Evolutionary conservation across 805 yeast species (phyloP).

Genomic region (Teunomyces panamensis): DNA sequence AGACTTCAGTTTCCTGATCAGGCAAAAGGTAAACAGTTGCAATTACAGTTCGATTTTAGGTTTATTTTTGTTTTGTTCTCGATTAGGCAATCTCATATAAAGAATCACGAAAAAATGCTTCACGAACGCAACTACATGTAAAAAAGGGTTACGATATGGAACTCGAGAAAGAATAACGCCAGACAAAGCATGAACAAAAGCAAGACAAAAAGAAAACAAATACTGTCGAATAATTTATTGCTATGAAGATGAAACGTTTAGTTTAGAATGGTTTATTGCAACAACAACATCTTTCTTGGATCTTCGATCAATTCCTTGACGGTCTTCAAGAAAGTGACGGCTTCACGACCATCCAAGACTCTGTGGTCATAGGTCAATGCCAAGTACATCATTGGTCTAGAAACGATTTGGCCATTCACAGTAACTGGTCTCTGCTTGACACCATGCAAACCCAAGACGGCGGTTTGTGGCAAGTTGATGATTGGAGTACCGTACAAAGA

Average conservation of each 20-base stretch:
- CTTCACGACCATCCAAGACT: constrained; percentile 97
- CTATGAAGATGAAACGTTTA: not conserved
- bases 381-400: constrained; percentile 99
- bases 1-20: constrained; percentile 14
- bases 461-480: constrained; percentile 97
- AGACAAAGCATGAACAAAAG: not conserved
- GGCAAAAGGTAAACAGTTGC: constrained; percentile 23
- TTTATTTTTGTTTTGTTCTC: constrained; percentile 1
- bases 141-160: too few species aligned
- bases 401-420: constrained; percentile 90
- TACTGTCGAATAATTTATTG: not conserved
- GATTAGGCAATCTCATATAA: not conserved
- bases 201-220: not conserved
- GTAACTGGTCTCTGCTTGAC: constrained; percentile 97
- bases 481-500: constrained; percentile 98
- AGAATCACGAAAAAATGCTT: not conserved
- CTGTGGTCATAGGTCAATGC: constrained; percentile 99
- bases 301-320: constrained; percentile 97
- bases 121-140: too few species aligned
- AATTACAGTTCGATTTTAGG: constrained; percentile 7
- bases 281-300: constrained; percentile 92
- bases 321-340: constrained; percentile 93
- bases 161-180: not conserved
- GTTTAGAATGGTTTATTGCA: constrained; percentile 9
- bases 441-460: constrained; percentile 96